Conservation (phyloP, 192 early-diverging fungal species). For the Glomus cerebriforme region DNA sequence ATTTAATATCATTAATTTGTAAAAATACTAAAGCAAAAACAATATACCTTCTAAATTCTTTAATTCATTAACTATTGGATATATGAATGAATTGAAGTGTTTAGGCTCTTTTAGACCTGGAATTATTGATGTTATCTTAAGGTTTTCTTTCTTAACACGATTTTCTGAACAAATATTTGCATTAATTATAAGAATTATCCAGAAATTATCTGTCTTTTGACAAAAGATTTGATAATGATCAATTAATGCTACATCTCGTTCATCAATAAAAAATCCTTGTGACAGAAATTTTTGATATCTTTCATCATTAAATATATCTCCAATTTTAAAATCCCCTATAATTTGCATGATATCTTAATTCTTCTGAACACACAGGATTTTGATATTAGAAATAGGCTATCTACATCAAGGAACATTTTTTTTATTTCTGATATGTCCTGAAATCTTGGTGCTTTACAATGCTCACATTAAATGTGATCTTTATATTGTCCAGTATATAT, state of each 20-base stretch:
- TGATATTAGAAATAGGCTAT: not conserved
- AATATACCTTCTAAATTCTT: not conserved
- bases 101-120: not conserved
- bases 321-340: not conserved
- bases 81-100: conserved; percentile 2
- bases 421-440: not conserved
- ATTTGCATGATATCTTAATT: not conserved
- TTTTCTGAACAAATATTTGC: conserved; percentile 1
- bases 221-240: conserved; percentile 2
- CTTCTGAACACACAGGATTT: not conserved
- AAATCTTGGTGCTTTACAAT: not conserved
- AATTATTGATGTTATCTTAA: not conserved
- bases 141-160: not conserved
- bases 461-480: not conserved
- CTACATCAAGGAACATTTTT: not conserved
- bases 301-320: conserved; percentile 1
- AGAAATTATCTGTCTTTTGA: conserved; percentile 8
- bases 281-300: not conserved
- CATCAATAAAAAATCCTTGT: not conserved
- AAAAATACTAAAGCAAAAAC: not conserved
- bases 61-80: not conserved
- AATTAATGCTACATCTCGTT: not conserved
- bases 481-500: not conserved
- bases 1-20: not conserved
- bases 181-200: not conserved